phyloP scores from a whole-genome alignment of 1,284 basidiomycete genomes.

The Naganishia sp. region DNA sequence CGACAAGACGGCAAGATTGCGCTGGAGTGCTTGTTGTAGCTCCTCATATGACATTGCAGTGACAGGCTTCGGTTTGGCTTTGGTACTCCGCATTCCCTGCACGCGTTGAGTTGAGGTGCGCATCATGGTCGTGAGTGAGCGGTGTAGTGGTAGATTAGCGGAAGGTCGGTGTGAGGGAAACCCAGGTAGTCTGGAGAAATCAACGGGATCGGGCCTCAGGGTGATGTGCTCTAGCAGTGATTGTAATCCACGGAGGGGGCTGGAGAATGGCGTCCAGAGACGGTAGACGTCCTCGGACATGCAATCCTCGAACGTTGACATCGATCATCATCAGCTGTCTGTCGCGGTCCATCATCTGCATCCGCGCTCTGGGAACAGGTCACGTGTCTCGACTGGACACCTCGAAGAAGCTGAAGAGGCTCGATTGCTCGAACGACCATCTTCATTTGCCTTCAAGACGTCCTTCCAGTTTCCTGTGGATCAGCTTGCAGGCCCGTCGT shows the following conservation, averaged over 20 bases:
- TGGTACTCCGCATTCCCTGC: constrained; percentile 22
- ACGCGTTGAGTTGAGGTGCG: constrained; percentile 26
- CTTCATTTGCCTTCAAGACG: too few relatives aligned
- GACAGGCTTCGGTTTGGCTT: constrained; percentile 20
- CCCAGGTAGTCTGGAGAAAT: neutral
- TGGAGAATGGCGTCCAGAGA: too few relatives aligned
- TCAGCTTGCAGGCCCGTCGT: too few relatives aligned
- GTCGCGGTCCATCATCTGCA: neutral
- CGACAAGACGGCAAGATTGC: constrained; percentile 14
- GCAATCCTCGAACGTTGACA: too few relatives aligned
- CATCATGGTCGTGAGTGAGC: constrained; percentile 20
- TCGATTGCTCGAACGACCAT: neutral
- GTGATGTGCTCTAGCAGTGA: neutral
- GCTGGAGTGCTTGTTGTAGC: constrained; percentile 15
- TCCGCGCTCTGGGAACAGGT: constrained; percentile 1
- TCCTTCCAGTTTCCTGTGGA: too few relatives aligned
- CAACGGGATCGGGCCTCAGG: too few relatives aligned
- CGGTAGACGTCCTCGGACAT: too few relatives aligned
- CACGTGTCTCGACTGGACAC: neutral
- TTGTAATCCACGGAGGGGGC: too few relatives aligned
- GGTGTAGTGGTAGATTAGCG: neutral
- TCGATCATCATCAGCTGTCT: too few relatives aligned
- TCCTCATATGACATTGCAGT: constrained; percentile 20
- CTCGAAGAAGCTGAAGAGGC: neutral
- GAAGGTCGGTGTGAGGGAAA: neutral